Base-by-base conservation (phyloP, 768 basidiomycete genomes). In the Myochromella boudieri region DNA sequence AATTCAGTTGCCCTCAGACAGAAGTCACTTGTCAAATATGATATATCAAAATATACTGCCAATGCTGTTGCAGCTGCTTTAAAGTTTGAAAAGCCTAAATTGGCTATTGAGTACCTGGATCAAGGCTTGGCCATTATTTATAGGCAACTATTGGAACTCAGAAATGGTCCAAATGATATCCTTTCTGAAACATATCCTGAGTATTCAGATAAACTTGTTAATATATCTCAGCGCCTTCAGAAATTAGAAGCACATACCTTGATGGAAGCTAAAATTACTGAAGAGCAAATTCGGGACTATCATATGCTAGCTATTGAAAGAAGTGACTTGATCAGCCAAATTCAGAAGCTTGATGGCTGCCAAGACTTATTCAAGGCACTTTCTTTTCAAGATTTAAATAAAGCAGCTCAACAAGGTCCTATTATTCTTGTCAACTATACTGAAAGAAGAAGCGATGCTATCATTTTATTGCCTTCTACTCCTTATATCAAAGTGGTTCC, bases 361-460 rank as follows among this genome's bases (percentile, higher is more conserved):
- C 33, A 14, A 12, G 33, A 34, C n/a, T 34, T 34, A 6, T n/a
- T 34, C 14, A 5, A n/a, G 5, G 14, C 33, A 6, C 5, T 17
- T 5, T 17, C 33, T n/a, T 34, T n/a, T 17, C 6, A 6, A 6
- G 18, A n/a, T n/a, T 17, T 34, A 6, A 24, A 26, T 9, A 14
- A 29, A 12, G 58, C 51, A 2, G 48, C 58, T 15, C 15, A 50
- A 11, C 29, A 32, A 7, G 58, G 58, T 24, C 56, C 51, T 18
- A 32, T 59, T 25, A 47, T 59, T 14, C 46, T 59, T n/a, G 21
- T 57, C 12, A 56, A 51, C 15, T 40, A 25, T 33, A 34, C 48
- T 1, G 18, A 41, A 31, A 27, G 7, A 4, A 45, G 46, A 37
- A 54, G 56, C 42, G 56, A 57, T 40, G 51, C 48, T 11, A 39